Conservation (phyloP, 2,329 filamentous ascomycete genomes). For the Albifimbria verrucaria region DNA sequence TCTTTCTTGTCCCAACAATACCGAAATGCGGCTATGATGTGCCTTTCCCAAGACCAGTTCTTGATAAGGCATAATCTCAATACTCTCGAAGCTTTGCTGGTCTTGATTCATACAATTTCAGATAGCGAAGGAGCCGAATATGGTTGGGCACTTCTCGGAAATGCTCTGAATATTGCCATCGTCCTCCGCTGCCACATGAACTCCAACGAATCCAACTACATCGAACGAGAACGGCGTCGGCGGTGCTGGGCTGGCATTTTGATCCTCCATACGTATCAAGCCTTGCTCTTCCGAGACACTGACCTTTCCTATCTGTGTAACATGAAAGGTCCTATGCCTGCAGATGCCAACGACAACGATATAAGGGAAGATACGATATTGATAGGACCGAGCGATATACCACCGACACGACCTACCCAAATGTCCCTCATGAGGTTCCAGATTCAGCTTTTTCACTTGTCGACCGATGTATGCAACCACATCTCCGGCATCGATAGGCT, state of each 20-base stretch:
- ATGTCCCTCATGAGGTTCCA: constrained; percentile 13
- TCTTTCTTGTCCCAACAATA: not conserved
- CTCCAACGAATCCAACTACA: not conserved
- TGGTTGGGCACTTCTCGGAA: constrained; percentile 14
- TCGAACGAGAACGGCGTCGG: constrained; percentile 11
- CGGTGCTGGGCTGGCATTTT: constrained; percentile 16
- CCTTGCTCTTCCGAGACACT: constrained; percentile 12
- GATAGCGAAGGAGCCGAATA: constrained; percentile 11
- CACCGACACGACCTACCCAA: constrained; percentile 2
- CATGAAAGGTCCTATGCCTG: constrained; percentile 8
- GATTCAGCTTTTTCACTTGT: constrained; percentile 9
- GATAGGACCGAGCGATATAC: not conserved
- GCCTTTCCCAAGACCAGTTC: constrained; percentile 11
- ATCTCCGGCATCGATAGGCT: constrained; percentile 3
- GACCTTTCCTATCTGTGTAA: constrained; percentile 8
- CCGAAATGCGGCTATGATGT: constrained; percentile 10
- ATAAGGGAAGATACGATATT: constrained; percentile 5
- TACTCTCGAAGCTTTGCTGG: constrained; percentile 11
- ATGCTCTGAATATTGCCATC: constrained; percentile 10
- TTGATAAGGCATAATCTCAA: constrained; percentile 10
- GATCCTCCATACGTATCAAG: constrained; percentile 12
- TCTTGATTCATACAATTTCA: constrained; percentile 10
- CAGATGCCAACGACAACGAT: constrained; percentile 8
- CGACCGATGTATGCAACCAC: constrained; percentile 8
- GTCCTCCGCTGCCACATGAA: constrained; percentile 10